phyloP scores from a whole-genome alignment of 805 yeast genomes.

The Zygosaccharomyces lentus region DNA sequence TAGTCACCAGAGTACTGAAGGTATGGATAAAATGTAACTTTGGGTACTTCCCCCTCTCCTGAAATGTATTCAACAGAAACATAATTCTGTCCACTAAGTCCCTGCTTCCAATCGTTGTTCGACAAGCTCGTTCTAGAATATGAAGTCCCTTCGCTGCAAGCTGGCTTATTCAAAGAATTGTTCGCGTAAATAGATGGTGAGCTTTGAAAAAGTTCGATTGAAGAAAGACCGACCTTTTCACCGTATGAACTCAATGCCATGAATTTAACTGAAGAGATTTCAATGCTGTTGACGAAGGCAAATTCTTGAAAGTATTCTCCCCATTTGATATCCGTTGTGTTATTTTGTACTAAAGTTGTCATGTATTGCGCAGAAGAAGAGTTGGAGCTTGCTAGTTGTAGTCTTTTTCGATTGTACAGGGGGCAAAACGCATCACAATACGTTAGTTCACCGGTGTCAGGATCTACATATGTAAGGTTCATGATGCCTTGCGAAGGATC shows the following conservation, averaged over 20 bases:
- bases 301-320: conserved; percentile 66
- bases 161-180: conserved; percentile 62
- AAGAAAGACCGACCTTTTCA: conserved; percentile 58
- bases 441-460: conserved; percentile 49
- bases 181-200: conserved; percentile 65
- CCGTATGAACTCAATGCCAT: conserved; percentile 69
- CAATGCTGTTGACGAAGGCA: conserved; percentile 65
- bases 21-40: conserved; percentile 57
- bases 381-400: conserved; percentile 29
- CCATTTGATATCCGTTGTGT: conserved; percentile 37
- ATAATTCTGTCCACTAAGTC: conserved; percentile 31
- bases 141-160: conserved; percentile 40
- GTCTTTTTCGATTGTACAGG: conserved; percentile 41
- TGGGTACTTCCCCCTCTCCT: conserved; percentile 31
- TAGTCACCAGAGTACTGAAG: conserved; percentile 72
- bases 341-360: conserved; percentile 21
- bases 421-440: conserved; percentile 92
- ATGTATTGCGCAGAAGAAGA: conserved; percentile 9
- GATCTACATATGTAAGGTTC: conserved; percentile 85
- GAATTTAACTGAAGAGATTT: conserved; percentile 57
- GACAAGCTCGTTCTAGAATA: conserved; percentile 31
- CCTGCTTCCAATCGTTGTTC: conserved; percentile 31
- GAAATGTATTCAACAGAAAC: conserved; percentile 34
- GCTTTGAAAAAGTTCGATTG: conserved; percentile 64
- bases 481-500: conserved; percentile 82